Evolutionary conservation across 2,329 filamentous ascomycete genomes (phyloP).

Genomic region (Teratosphaeria epicoccoides): DNA sequence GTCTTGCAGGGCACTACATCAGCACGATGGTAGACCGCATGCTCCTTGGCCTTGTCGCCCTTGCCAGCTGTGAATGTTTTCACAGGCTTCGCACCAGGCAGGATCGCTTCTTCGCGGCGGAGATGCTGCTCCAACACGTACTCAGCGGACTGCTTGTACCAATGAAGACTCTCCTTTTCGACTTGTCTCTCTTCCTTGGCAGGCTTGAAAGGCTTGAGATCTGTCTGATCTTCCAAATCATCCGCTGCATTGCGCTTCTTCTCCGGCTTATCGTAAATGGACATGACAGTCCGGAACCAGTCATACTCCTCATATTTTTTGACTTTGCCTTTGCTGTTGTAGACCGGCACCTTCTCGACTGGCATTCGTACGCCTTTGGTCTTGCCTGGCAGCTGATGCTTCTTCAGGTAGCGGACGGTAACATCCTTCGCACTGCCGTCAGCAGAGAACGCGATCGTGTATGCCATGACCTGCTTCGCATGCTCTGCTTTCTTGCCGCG

Average conservation of each 20-base stretch:
- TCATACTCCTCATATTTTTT: constrained; percentile 68
- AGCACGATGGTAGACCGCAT: constrained; percentile 67
- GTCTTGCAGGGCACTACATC: constrained; percentile 82
- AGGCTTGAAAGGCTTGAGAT: constrained; percentile 61
- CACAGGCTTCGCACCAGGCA: constrained; percentile 56
- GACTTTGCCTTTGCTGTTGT: constrained; percentile 66
- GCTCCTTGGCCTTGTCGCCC: constrained; percentile 59
- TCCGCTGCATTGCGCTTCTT: constrained; percentile 57
- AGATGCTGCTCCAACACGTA: constrained; percentile 79
- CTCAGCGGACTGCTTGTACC: constrained; percentile 75
- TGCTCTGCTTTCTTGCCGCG: constrained; percentile 74
- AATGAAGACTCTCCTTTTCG: constrained; percentile 58
- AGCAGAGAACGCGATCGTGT: constrained; percentile 69
- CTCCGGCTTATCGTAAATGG: constrained; percentile 52
- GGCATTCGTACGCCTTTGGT: constrained; percentile 78
- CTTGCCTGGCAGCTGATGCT: constrained; percentile 71
- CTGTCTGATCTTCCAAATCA: constrained; percentile 65
- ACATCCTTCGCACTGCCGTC: constrained; percentile 92
- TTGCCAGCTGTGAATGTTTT: constrained; percentile 68
- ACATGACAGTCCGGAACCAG: constrained; percentile 79
- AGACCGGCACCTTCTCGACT: constrained; percentile 67
- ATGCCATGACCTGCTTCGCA: constrained; percentile 79
- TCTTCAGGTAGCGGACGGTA: constrained; percentile 79
- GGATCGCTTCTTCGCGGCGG: constrained; percentile 81
- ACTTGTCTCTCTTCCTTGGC: constrained; percentile 42